Conservation (phyloP, 2,329 filamentous ascomycete species). For the Colletotrichum melonis region DNA sequence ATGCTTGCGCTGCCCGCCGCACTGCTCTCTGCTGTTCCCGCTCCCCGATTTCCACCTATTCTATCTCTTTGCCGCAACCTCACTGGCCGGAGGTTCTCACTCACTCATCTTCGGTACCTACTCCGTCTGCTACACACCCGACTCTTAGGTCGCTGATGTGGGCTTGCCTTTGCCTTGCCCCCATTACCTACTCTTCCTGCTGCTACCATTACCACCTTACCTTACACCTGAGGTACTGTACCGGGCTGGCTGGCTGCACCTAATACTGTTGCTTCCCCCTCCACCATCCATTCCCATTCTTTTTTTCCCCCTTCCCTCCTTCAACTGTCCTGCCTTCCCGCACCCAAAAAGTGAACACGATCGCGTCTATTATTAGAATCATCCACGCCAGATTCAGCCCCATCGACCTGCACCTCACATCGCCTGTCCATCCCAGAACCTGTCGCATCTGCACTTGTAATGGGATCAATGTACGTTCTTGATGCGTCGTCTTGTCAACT, state of each 20-base stretch:
- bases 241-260: background rate
- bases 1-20: conserved; percentile 1
- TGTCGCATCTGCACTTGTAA: conserved; percentile 37
- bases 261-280: conserved; percentile 23
- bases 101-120: background rate
- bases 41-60: background rate
- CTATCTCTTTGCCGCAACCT: conserved; percentile 3
- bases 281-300: conserved; percentile 22
- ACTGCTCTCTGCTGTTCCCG: background rate
- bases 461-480: conserved; percentile 38
- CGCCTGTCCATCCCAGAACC: conserved; percentile 41
- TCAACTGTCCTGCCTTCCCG: conserved; percentile 39
- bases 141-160: background rate
- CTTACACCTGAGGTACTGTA: background rate
- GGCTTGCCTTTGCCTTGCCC: conserved; percentile 1
- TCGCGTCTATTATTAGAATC: conserved; percentile 64
- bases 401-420: conserved; percentile 53
- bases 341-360: conserved; percentile 52
- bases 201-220: conserved; percentile 1
- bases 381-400: conserved; percentile 63
- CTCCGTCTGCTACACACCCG: background rate
- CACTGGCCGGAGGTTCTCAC: background rate
- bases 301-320: conserved; percentile 38
- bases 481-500: conserved; percentile 17
- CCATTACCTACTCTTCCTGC: too few species aligned